Percentiles rank a stretch among this genome's conserved stretches.
phyloP scores from a whole-genome alignment of 305 asterid genomes.

The Fraxinus latifolia region DNA sequence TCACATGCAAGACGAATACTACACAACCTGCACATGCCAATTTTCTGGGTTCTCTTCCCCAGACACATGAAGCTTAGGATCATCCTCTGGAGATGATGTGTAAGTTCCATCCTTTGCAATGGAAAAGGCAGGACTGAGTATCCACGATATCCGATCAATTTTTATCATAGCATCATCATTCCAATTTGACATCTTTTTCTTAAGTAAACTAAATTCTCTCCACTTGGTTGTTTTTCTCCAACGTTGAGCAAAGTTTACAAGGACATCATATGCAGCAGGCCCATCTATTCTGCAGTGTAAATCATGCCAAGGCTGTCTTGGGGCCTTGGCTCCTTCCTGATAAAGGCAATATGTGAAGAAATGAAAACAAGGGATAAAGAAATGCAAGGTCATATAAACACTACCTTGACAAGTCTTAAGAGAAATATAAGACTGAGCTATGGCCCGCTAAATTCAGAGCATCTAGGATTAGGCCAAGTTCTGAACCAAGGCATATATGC shows the following conservation, averaged over 20 bases:
- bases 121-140: slow-evolving; percentile 62
- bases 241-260: slow-evolving; percentile 84
- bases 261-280: slow-evolving; percentile 95
- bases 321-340: slow-evolving; percentile 75
- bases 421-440: slow-evolving; percentile 2
- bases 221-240: slow-evolving; percentile 93
- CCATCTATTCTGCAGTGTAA: slow-evolving; percentile 87
- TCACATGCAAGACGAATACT: slow-evolving; percentile 20
- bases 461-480: not conserved
- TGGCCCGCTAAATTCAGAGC: not conserved
- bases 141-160: slow-evolving; percentile 89
- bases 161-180: slow-evolving; percentile 82
- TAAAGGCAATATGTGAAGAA: slow-evolving; percentile 1
- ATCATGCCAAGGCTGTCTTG: slow-evolving; percentile 97
- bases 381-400: not conserved
- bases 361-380: slow-evolving; percentile 6
- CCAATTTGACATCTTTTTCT: slow-evolving; percentile 64
- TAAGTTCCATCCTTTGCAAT: slow-evolving; percentile 48
- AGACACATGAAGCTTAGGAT: slow-evolving; percentile 57
- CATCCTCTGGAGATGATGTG: slow-evolving; percentile 47
- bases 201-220: slow-evolving; percentile 70
- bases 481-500: not conserved
- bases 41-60: slow-evolving; percentile 55
- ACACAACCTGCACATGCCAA: slow-evolving; percentile 86
- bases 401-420: not conserved